A percentile compares a stretch with the other conserved stretches of the same genome.
Evolutionary conservation across 2,329 filamentous ascomycete genomes (phyloP).

Genomic region (Colletotrichum magnum): DNA sequence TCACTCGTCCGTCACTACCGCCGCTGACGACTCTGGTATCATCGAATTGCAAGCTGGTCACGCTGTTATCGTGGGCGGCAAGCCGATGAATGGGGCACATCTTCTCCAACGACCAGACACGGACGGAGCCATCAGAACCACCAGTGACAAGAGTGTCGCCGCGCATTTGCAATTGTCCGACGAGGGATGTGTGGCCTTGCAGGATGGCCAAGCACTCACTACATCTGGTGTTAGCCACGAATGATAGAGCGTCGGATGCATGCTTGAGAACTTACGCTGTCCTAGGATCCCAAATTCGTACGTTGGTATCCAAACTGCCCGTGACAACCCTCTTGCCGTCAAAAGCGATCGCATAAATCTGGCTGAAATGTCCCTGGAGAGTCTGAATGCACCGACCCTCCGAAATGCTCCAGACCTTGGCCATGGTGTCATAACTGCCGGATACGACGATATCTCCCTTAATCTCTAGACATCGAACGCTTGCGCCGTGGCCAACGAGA

Average conservation of each 20-base stretch:
- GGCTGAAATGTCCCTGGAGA: conserved; percentile 94
- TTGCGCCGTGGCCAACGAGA: conserved; percentile 94
- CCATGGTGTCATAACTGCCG: conserved; percentile 97
- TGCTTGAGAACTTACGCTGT: conserved; percentile 75
- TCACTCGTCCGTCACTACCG: conserved; percentile 96
- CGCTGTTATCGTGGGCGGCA: conserved; percentile 97
- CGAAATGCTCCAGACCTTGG: conserved; percentile 97
- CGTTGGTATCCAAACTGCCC: conserved; percentile 95
- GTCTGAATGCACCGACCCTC: conserved; percentile 94
- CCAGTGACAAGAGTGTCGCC: conserved; percentile 96
- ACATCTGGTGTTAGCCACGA: conserved; percentile 48
- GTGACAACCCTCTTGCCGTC: conserved; percentile 95
- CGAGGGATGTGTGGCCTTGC: conserved; percentile 96
- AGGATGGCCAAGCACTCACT: conserved; percentile 89
- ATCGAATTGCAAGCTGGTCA: conserved; percentile 97
- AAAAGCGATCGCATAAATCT: conserved; percentile 98
- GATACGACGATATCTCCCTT: conserved; percentile 98
- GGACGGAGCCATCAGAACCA: conserved; percentile 94
- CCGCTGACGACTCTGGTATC: conserved; percentile 95
- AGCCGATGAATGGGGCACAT: conserved; percentile 94
- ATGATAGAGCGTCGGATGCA: not conserved
- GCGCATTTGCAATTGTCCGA: conserved; percentile 96
- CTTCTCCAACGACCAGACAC: conserved; percentile 94
- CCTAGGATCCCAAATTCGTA: conserved; percentile 94
- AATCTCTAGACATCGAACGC: conserved; percentile 94